Conservation (phyloP, 2,329 filamentous ascomycete genomes). For the Scytalidium lignicola region DNA sequence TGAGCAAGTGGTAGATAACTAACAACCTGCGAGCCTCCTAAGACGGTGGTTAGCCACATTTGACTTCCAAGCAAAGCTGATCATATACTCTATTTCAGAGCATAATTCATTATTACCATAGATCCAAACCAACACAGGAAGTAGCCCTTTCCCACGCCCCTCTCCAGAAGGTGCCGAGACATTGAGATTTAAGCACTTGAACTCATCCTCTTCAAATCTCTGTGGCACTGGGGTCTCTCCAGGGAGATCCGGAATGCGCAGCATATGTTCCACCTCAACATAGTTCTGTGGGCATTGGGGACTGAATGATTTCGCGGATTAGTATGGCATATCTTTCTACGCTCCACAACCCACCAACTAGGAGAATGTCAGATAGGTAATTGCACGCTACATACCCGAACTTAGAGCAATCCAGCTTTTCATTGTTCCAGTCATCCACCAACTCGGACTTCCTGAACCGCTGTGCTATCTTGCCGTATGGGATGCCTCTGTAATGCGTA, state of each 20-base stretch:
- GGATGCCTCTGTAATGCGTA: conserved; percentile 4
- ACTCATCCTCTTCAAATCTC: conserved; percentile 2
- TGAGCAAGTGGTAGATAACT: conserved; percentile 4
- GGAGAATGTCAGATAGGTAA: neutral
- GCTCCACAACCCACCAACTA: neutral
- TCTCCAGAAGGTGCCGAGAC: conserved; percentile 1
- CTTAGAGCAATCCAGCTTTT: conserved; percentile 1
- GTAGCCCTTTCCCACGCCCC: neutral
- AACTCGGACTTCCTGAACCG: conserved; percentile 7
- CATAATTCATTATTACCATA: conserved; percentile 1
- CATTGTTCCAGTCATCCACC: neutral
- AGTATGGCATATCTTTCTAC: neutral
- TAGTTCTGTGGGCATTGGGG: conserved; percentile 6
- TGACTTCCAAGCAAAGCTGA: neutral
- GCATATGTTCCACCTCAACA: conserved; percentile 4
- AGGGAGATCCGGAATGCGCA: conserved; percentile 2
- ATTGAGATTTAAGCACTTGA: conserved; percentile 5
- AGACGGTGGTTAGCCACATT: neutral
- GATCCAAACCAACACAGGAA: conserved; percentile 7
- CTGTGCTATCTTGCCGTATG: conserved; percentile 5
- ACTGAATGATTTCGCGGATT: neutral
- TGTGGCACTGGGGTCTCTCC: neutral
- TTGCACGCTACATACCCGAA: conserved; percentile 1
- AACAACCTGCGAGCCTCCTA: conserved; percentile 5
- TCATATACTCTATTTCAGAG: no score